Evolutionary conservation across 768 basidiomycete species (phyloP).

Genomic region (Amyloporia xantha): DNA sequence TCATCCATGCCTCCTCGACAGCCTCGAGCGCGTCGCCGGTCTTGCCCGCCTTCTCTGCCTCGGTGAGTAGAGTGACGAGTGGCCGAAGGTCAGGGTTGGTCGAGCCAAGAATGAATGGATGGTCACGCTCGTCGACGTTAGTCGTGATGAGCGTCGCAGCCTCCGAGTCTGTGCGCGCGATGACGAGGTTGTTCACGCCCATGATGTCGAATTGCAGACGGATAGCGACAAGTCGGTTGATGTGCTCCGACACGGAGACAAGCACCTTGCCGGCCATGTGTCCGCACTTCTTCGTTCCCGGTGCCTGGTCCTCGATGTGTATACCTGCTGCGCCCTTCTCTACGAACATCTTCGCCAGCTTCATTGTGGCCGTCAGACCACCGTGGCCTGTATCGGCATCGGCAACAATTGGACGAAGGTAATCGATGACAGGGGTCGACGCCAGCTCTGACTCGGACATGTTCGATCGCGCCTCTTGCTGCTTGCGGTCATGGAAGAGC

Average conservation of each 20-base stretch:
- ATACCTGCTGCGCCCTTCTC: constrained; percentile 98
- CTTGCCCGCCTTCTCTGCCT: constrained; percentile 78
- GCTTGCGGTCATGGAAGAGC: constrained; percentile 98
- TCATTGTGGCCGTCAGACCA: constrained; percentile 97
- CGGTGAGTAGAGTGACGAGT: constrained; percentile 73
- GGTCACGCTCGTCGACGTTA: constrained; percentile 97
- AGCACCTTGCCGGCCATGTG: constrained; percentile 96
- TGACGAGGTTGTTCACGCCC: constrained; percentile 91
- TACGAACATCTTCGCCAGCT: constrained; percentile 97
- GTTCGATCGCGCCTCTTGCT: constrained; percentile 70
- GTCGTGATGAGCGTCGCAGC: constrained; percentile 95
- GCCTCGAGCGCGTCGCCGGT: constrained; percentile 75
- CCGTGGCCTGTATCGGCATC: constrained; percentile 99
- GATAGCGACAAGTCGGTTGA: constrained; percentile 95
- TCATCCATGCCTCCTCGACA: constrained; percentile 85
- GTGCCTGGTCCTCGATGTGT: constrained; percentile 96
- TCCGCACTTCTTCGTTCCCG: constrained; percentile 94
- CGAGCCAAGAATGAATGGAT: constrained; percentile 90
- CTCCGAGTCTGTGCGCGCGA: constrained; percentile 95
- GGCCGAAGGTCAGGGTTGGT: constrained; percentile 70
- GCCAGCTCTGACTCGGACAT: constrained; percentile 68
- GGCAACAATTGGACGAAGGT: constrained; percentile 90
- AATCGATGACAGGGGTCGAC: constrained; percentile 70
- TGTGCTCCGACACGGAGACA: constrained; percentile 95
- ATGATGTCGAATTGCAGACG: constrained; percentile 97